These are phyloP conservation scores for Blastocystis sp. DNA, from an alignment of 352 stramenopile genomes.

Conservation along the genomic window DNA sequence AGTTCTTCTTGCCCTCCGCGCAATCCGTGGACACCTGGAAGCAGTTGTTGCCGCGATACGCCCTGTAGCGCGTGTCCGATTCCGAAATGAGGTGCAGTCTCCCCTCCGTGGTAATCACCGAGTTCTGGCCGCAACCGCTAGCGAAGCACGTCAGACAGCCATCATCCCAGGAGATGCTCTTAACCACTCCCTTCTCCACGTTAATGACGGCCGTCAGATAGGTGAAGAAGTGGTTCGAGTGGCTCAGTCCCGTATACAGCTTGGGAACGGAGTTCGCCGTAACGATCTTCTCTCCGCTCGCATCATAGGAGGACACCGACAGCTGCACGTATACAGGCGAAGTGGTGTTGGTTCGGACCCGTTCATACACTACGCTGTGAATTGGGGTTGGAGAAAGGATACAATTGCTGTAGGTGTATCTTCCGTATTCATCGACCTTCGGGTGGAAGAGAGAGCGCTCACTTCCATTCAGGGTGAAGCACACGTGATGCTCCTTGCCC, in stretches of 20 bases:
- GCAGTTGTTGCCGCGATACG: slow-evolving; percentile 55
- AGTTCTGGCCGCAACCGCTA: slow-evolving; percentile 20
- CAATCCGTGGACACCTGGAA: slow-evolving; percentile 31
- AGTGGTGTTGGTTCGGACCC: not conserved
- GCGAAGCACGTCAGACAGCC: slow-evolving; percentile 72
- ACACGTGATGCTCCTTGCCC: slow-evolving; percentile 71
- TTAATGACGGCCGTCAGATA: slow-evolving; percentile 72
- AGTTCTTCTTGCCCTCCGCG: slow-evolving; percentile 44
- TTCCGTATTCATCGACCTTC: slow-evolving; percentile 71
- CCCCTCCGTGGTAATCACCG: slow-evolving; percentile 59
- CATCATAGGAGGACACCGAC: not conserved
- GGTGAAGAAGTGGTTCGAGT: slow-evolving; percentile 51
- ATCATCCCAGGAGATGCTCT: slow-evolving; percentile 72
- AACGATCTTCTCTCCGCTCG: slow-evolving; percentile 42
- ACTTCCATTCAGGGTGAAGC: slow-evolving; percentile 71
- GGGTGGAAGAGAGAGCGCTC: slow-evolving; percentile 70
- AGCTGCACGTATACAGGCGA: slow-evolving; percentile 11
- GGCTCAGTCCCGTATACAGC: slow-evolving; percentile 22
- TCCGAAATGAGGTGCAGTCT: slow-evolving; percentile 30
- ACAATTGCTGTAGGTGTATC: slow-evolving; percentile 35
- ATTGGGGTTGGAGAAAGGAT: not conserved
- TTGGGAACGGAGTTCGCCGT: slow-evolving; percentile 66
- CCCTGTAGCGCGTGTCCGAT: not conserved
- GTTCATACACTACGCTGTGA: slow-evolving; percentile 31
- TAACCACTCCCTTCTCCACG: slow-evolving; percentile 70